Evolutionary conservation across 1,284 basidiomycete species (phyloP), one percentile per base, ranked within the genome.

Genomic region (Cystobasidium slooffiae): DNA sequence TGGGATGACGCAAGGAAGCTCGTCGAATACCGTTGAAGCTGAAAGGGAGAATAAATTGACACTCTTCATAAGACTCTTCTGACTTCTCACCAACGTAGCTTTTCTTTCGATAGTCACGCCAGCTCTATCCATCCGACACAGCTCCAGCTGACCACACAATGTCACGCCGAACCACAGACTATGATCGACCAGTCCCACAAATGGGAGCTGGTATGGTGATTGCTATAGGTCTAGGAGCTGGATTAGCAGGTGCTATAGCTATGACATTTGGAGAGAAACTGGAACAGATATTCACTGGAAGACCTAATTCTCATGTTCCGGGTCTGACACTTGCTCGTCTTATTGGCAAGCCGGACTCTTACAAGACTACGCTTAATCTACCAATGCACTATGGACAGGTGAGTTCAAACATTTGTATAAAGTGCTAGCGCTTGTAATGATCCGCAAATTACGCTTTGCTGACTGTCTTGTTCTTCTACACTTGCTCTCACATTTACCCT

Each of bases 331-430:
- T 53, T 3, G 52, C 52, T 10, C 52, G 52, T 9, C n/a, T 53
- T 10, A 18, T 53, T 3, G 52, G 52, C 52, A 53, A 53, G 52
- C 52, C 52, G 52, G 52, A 53, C 52, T 53, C 52, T 18, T 53
- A 14, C 52, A 53, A 53, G 52, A 53, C 52, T 6, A 53, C 52
- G 10, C n/a, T 53, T 14, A 56, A 56, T 37, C 22, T 56, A 37
- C 53, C 53, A 3, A 56, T 56, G 53, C 53, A 56, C 39, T 56
- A 56, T 37, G 22, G 53, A 20, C 53, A 56, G 53, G 53, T 56
- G 9, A 2, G 53, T 24, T 10, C 53, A n/a, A 5, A 2, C 31
- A 31, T 31, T 1, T 5, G 31, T 31, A 31, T 31, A 5, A 31
- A 31, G 5, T 2, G 31, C 31, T 31, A 31, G 31, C 31, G 5